Evolutionary conservation across 305 asterid genomes (phyloP).

Genomic region (Andrographis paniculata): DNA sequence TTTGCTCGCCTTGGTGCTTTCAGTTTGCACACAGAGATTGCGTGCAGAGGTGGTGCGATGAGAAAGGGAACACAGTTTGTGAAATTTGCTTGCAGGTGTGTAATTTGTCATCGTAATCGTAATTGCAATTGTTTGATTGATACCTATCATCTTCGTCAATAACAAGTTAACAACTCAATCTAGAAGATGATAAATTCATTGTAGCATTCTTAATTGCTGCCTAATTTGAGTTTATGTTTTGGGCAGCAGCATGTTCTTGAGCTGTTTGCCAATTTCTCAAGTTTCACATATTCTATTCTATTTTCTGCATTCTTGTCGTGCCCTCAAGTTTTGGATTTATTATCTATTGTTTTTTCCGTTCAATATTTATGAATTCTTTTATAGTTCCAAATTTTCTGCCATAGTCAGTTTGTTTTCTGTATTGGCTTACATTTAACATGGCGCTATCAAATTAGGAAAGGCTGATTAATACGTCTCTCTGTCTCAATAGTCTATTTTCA

Average conservation of each 20-base stretch:
- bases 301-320: slow-evolving; percentile 4
- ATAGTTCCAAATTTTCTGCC: not conserved
- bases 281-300: slow-evolving; percentile 13
- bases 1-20: not conserved
- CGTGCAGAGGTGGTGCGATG: slow-evolving; percentile 94
- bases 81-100: slow-evolving; percentile 89
- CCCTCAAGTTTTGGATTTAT: slow-evolving; percentile 3
- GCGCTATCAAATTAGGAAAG: too few species aligned
- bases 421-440: too few species aligned
- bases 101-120: not conserved
- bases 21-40: slow-evolving; percentile 96
- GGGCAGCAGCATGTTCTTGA: not conserved
- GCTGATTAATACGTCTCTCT: not conserved
- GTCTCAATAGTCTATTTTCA: slow-evolving; percentile 21
- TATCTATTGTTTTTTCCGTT: not conserved
- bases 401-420: not conserved
- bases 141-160: too few species aligned
- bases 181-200: too few species aligned
- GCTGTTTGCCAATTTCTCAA: slow-evolving; percentile 18
- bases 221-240: not conserved
- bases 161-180: too few species aligned
- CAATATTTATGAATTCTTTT: not conserved
- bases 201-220: too few species aligned
- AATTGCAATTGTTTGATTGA: not conserved
- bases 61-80: slow-evolving; percentile 77